These are phyloP conservation scores for Dactylorhiza incarnata DNA, from an alignment of 106 monocot species.

Conservation along the genomic window DNA sequence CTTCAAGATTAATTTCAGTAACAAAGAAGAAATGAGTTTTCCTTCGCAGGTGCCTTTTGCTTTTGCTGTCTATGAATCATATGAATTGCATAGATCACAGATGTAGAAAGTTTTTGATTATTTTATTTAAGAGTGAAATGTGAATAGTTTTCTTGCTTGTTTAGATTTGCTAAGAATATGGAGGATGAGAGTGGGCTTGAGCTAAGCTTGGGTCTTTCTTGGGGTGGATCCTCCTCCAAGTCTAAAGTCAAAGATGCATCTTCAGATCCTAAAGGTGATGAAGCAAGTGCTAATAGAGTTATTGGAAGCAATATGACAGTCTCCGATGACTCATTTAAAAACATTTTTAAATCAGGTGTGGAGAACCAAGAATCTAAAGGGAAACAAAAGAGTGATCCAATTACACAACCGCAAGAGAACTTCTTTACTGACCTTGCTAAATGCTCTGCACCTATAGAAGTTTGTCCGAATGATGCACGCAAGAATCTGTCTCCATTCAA, in stretches of 20 bases:
- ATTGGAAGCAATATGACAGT: slow-evolving; percentile 12
- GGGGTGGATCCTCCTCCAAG: slow-evolving; percentile 61
- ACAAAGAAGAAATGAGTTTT: background rate
- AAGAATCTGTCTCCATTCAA: slow-evolving; percentile 21
- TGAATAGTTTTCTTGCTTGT: background rate
- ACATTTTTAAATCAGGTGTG: slow-evolving; percentile 23
- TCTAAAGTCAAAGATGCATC: slow-evolving; percentile 37
- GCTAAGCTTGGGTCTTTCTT: slow-evolving; percentile 88
- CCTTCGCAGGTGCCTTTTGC: slow-evolving; percentile 3
- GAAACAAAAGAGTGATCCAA: slow-evolving; percentile 23
- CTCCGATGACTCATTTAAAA: slow-evolving; percentile 32
- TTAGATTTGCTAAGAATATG: slow-evolving; percentile 27
- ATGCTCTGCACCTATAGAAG: slow-evolving; percentile 7
- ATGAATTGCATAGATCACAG: background rate
- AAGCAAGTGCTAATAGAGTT: slow-evolving; percentile 34
- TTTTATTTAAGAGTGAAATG: background rate
- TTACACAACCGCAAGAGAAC: slow-evolving; percentile 27
- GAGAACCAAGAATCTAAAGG: slow-evolving; percentile 28
- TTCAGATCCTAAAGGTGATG: slow-evolving; percentile 43
- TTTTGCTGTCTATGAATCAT: background rate
- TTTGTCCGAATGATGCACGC: slow-evolving; percentile 17
- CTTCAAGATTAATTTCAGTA: background rate
- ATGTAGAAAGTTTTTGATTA: background rate
- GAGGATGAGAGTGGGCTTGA: slow-evolving; percentile 87
- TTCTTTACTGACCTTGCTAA: slow-evolving; percentile 48